phyloP scores from a whole-genome alignment of 495 filamentous ascomycete genomes.

The Neurospora sp. region DNA sequence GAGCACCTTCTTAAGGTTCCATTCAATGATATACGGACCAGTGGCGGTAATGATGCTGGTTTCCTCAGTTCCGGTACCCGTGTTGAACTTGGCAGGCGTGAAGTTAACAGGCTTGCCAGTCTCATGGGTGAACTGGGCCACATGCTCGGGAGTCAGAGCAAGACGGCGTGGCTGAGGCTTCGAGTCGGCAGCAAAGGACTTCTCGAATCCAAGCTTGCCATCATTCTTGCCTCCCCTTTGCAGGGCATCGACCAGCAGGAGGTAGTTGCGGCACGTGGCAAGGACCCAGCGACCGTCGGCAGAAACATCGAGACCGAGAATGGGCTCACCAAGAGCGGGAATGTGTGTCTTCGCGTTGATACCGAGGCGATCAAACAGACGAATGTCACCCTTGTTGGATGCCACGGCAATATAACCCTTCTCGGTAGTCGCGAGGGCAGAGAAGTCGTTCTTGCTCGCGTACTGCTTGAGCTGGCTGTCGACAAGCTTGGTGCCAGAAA shows the following conservation, averaged over 20 bases:
- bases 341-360: constrained; percentile 97
- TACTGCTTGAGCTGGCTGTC: constrained; percentile 92
- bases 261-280: constrained; percentile 87
- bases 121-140: constrained; percentile 94
- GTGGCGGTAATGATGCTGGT: constrained; percentile 95
- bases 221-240: constrained; percentile 93
- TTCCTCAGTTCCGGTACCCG: constrained; percentile 66
- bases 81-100: constrained; percentile 90
- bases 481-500: constrained; percentile 85
- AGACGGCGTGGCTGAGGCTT: constrained; percentile 93
- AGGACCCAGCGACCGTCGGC: constrained; percentile 94
- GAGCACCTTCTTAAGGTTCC: constrained; percentile 84
- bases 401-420: constrained; percentile 95
- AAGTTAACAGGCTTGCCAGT: constrained; percentile 79
- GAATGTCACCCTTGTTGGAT: constrained; percentile 94
- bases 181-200: constrained; percentile 77
- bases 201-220: constrained; percentile 95
- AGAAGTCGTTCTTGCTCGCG: constrained; percentile 92
- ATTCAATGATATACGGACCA: constrained; percentile 93
- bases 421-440: constrained; percentile 83
- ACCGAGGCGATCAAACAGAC: constrained; percentile 89
- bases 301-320: constrained; percentile 88
- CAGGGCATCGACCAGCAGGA: constrained; percentile 82
- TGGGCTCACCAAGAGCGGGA: constrained; percentile 88
- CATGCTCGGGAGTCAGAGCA: constrained; percentile 74